phyloP scores from a whole-genome alignment of 75 land plant genomes.

The Pinus albicaulis region DNA sequence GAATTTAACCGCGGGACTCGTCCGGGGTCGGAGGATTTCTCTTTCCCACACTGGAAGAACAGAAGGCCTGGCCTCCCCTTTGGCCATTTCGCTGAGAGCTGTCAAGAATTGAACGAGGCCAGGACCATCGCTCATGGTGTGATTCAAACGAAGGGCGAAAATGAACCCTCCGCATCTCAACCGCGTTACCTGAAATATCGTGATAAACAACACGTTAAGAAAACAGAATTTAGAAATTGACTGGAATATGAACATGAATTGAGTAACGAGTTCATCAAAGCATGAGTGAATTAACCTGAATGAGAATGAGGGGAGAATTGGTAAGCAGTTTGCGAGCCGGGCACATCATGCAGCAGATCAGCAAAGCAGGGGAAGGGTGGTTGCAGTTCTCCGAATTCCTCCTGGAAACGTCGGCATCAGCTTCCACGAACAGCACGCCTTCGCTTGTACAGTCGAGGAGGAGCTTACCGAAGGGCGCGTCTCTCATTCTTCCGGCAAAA shows the following conservation, averaged over 20 bases:
- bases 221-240: too few relatives aligned
- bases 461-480: slow-evolving; percentile 30
- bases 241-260: too few relatives aligned
- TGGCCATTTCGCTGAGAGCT: slow-evolving; percentile 40
- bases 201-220: too few relatives aligned
- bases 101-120: slow-evolving; percentile 33
- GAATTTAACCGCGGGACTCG: slow-evolving; percentile 27
- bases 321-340: slow-evolving; percentile 15
- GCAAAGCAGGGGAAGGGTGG: slow-evolving; percentile 30
- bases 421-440: slow-evolving; percentile 55
- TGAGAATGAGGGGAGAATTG: slow-evolving; percentile 24
- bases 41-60: slow-evolving; percentile 42
- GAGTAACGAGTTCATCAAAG: too few relatives aligned
- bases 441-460: slow-evolving; percentile 53
- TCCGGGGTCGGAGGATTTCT: slow-evolving; percentile 27
- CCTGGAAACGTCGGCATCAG: slow-evolving; percentile 26
- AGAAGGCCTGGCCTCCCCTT: slow-evolving; percentile 31
- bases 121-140: slow-evolving; percentile 29
- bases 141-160: slow-evolving; percentile 24
- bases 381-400: slow-evolving; percentile 22
- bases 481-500: slow-evolving; percentile 49
- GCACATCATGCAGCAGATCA: slow-evolving; percentile 32
- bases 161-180: slow-evolving; percentile 50
- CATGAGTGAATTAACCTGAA: slow-evolving; percentile 25
- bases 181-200: slow-evolving; percentile 32